phyloP scores from a whole-genome alignment of 2,329 filamentous ascomycete species.

The Penicillium corylophilum region DNA sequence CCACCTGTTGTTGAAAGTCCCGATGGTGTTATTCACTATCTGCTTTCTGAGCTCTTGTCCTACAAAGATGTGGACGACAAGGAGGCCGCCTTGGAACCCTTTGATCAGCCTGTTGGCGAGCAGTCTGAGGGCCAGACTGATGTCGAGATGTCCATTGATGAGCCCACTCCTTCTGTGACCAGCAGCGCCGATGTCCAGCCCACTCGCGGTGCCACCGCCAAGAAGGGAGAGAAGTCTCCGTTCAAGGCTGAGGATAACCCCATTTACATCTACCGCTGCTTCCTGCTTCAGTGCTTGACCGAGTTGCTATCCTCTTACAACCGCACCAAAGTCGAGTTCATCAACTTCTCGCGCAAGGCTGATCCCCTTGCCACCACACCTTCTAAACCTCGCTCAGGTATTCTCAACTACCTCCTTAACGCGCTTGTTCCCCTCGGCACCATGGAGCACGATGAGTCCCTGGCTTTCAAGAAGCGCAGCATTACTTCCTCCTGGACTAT shows the following conservation, averaged over 20 bases:
- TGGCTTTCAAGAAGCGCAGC: constrained; percentile 77
- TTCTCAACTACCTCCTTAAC: constrained; percentile 90
- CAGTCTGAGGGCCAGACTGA: constrained; percentile 41
- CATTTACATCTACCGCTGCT: constrained; percentile 95
- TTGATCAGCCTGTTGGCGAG: constrained; percentile 31
- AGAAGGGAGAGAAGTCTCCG: constrained; percentile 66
- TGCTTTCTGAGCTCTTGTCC: constrained; percentile 86
- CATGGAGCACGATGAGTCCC: constrained; percentile 69
- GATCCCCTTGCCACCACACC: constrained; percentile 81
- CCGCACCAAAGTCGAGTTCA: constrained; percentile 94
- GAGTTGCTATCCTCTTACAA: constrained; percentile 92
- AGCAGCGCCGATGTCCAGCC: constrained; percentile 28
- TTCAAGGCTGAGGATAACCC: constrained; percentile 94
- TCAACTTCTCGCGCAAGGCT: constrained; percentile 94
- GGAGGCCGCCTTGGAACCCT: constrained; percentile 50
- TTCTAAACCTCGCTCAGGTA: constrained; percentile 87
- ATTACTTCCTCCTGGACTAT: constrained; percentile 85
- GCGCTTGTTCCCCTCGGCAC: constrained; percentile 68
- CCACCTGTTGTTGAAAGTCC: constrained; percentile 85
- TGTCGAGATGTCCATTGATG: constrained; percentile 51
- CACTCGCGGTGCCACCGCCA: constrained; percentile 38
- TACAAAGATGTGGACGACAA: constrained; percentile 93
- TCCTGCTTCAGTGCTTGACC: constrained; percentile 85
- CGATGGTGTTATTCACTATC: constrained; percentile 91
- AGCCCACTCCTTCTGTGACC: constrained; percentile 35